Base-by-base conservation (phyloP, 169 alveolate genomes). In the Eimeria acervulina region DNA sequence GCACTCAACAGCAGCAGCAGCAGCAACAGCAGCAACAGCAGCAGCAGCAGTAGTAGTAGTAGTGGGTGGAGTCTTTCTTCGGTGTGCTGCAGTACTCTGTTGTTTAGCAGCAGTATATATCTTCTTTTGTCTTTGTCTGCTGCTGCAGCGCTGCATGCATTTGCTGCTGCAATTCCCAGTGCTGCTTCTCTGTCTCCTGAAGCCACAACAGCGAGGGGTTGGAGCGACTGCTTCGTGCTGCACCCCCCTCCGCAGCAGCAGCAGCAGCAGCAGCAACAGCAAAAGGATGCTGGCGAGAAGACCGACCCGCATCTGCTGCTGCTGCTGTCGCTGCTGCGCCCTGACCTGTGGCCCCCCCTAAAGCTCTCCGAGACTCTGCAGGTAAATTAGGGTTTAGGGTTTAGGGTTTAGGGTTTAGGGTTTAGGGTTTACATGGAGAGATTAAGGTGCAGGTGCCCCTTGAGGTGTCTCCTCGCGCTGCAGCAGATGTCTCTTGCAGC, bases 221-320 rank as follows among this genome's bases (percentile, higher is more conserved):
- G 74, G 95, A 51, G 89, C 59, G 66, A 83, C 68, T 90, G 78
- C 80, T 74, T 17, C 90, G 88, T 90, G 38, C 95, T 90, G 83
- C 83, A 90, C 42, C 95, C 95, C 55, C 94, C 94, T 5, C 76
- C 31, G 89, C 89, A 78, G 63, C 89, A 44, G 89, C 91, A 83
- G 91, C 91, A 83, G 74, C 91, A 83, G 91, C 91, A 55, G 42
- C 51, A 38, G 81, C 28, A 28, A 12, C 68, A 21, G 95, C 83
- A 76, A 80, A 26, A 74, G 52, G 74, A 90, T 15, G 55, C 89
- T 1, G 31, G 38, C 10, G 42, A 23, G 78, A 42, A n/a, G 52
- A 74, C 74, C 95, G 52, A 47, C 12, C 55, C 55, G 5, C 55
- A 47, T 47, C 12, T 47, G 55, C 55, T 47, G 55, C 55, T 47